A percentile compares a stretch with the other conserved stretches of the same genome.
These are phyloP conservation scores for Margaritispora aquatica DNA, from an alignment of 495 filamentous ascomycete species.

Conservation along the genomic window DNA sequence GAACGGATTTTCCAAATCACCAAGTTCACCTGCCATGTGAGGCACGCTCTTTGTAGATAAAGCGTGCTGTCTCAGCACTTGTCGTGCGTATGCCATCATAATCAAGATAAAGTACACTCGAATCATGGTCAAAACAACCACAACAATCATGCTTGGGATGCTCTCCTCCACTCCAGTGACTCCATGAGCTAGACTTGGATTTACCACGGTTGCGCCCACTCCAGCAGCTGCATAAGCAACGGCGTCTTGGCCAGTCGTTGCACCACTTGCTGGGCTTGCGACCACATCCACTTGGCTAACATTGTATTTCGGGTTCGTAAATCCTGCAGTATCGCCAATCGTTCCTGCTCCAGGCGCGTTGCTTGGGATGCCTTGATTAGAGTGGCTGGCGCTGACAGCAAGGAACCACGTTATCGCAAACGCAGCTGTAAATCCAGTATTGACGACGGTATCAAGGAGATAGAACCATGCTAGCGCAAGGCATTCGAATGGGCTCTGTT, in stretches of 20 bases:
- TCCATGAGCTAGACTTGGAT: slow-evolving; percentile 18
- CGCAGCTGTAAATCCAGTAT: slow-evolving; percentile 66
- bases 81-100: slow-evolving; percentile 71
- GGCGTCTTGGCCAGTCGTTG: slow-evolving; percentile 42
- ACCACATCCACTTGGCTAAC: slow-evolving; percentile 45
- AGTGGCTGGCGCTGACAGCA: slow-evolving; percentile 46
- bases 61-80: slow-evolving; percentile 57
- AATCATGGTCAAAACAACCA: slow-evolving; percentile 62
- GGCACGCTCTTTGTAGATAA: slow-evolving; percentile 37
- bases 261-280: slow-evolving; percentile 33
- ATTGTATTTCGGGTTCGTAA: slow-evolving; percentile 61
- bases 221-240: slow-evolving; percentile 37
- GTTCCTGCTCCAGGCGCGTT: slow-evolving; percentile 39
- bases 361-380: slow-evolving; percentile 22
- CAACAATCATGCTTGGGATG: slow-evolving; percentile 67
- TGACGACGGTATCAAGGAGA: slow-evolving; percentile 70
- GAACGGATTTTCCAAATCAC: slow-evolving; percentile 62
- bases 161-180: slow-evolving; percentile 58
- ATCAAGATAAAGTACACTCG: slow-evolving; percentile 74
- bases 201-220: slow-evolving; percentile 9
- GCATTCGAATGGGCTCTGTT: slow-evolving; percentile 60
- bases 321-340: slow-evolving; percentile 61
- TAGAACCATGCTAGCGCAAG: slow-evolving; percentile 71
- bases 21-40: slow-evolving; percentile 30
- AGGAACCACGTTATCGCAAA: slow-evolving; percentile 84